phyloP scores from a whole-genome alignment of 768 basidiomycete genomes.

The Amyloporia xantha region DNA sequence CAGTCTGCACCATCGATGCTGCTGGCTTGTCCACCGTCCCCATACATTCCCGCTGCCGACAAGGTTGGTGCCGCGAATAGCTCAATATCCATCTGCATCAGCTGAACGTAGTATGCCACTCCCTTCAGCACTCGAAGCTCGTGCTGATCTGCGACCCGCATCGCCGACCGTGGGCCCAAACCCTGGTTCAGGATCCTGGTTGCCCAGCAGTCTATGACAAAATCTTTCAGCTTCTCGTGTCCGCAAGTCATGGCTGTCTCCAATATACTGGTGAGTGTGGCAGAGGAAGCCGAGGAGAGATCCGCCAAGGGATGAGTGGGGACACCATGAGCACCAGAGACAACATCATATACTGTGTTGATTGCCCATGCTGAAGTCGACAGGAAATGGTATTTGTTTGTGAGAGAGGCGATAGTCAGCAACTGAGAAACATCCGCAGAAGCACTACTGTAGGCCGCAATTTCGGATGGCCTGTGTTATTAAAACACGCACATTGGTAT shows the following conservation, averaged over 20 bases:
- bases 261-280: conserved; percentile 28
- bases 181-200: conserved; percentile 26
- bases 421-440: conserved; percentile 29
- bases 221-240: conserved; percentile 19
- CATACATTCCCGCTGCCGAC: too few species aligned
- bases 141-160: conserved; percentile 25
- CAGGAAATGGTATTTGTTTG: conserved; percentile 33
- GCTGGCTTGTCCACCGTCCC: too few species aligned
- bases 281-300: conserved; percentile 22
- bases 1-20: too few species aligned
- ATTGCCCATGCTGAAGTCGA: conserved; percentile 33
- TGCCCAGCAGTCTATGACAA: conserved; percentile 28
- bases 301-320: conserved; percentile 8
- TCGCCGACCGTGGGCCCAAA: conserved; percentile 24
- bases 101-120: conserved; percentile 31
- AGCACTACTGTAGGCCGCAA: conserved; percentile 24
- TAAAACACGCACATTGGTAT: too few species aligned
- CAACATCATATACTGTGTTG: conserved; percentile 25
- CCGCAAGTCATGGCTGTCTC: conserved; percentile 28
- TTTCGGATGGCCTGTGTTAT: conserved; percentile 14
- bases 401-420: conserved; percentile 33
- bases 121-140: conserved; percentile 23
- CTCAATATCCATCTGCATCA: conserved; percentile 23
- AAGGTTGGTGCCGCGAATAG: conserved; percentile 19
- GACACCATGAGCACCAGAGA: conserved; percentile 21